Base-by-base conservation (phyloP, 2,329 filamentous ascomycete genomes). In the Rosellinia necatrix region DNA sequence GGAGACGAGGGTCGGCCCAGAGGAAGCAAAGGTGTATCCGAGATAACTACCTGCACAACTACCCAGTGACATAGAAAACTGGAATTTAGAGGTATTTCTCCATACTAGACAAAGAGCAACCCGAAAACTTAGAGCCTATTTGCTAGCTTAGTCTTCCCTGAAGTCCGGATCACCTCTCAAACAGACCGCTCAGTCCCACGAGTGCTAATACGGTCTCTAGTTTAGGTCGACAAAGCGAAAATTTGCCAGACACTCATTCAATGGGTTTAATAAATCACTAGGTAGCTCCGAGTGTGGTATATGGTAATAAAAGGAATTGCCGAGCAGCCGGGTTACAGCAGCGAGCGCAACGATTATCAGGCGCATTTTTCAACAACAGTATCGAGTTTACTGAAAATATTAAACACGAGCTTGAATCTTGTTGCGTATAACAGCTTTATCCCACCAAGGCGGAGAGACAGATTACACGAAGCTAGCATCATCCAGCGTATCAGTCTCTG, bases 141-240 rank as follows among this genome's bases (percentile, higher is more conserved):
- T 19, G 25, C n/a, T 13, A 30, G 30, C 24, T 50, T 42, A 49
- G 10, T 24, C 47, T 19, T 49, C 9, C 38, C 25, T 21, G 6
- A 17, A 15, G 15, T 10, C 4, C 35, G 4, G 32, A 13, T 4
- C 25, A 22, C 17, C 34, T 49, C 29, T n/a, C 8, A 7, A 25
- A 37, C 30, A 19, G 17, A 25, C 24, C 12, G 35, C 32, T 15
- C 44, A 27, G 13, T 29, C n/a, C 30, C 19, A 29, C 24, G 38
- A 19, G 32, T 44, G 40, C 56, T 56, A 49, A 59, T 34, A 34
- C 37, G 2, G 17, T 56, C 22, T 52, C 19, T 2, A 41, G 15
- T 37, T 37, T 22, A 44, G 49, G 47, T 37, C 40, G 21, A 15
- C 30, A 15, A 35, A 27, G 15, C 29, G 24, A 29, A 9, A 19